Percentiles rank a stretch among this genome's conserved stretches.
Evolutionary conservation across 352 stramenopile genomes (phyloP).

Genomic region (Phytopythium oedochilum): DNA sequence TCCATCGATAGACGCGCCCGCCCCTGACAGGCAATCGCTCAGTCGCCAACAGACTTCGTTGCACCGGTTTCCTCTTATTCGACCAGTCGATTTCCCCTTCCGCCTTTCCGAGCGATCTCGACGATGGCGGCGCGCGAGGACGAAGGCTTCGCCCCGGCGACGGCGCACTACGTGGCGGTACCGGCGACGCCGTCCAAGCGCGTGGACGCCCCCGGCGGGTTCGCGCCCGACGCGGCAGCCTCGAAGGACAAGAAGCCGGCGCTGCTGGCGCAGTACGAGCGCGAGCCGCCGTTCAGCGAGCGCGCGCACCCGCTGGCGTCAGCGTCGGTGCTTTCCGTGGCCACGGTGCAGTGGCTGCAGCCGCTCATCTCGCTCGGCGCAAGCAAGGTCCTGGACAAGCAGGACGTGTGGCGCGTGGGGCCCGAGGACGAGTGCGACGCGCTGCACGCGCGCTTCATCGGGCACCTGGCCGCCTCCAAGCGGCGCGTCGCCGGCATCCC

Average conservation of each 20-base stretch:
- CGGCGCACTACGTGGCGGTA: background rate
- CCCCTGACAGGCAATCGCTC: no score
- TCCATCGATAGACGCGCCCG: no score
- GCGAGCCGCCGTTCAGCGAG: conserved; percentile 9
- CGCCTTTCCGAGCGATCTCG: no score
- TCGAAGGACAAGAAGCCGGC: background rate
- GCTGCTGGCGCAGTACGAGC: background rate
- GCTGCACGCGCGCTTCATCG: conserved; percentile 11
- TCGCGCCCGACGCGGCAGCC: background rate
- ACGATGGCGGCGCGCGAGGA: background rate
- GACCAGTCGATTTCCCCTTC: no score
- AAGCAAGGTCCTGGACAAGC: conserved; percentile 15
- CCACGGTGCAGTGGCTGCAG: conserved; percentile 47
- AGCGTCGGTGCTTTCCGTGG: conserved; percentile 29
- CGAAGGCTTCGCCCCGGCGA: background rate
- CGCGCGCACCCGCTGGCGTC: conserved; percentile 24
- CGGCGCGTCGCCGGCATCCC: conserved; percentile 6
- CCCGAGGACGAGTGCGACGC: conserved; percentile 11
- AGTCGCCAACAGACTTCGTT: no score
- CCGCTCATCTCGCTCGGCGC: conserved; percentile 32
- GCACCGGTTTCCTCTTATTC: no score
- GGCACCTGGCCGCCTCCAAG: background rate
- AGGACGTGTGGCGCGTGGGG: conserved; percentile 26
- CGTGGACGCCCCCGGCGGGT: background rate
- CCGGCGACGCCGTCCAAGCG: background rate